phyloP scores from a whole-genome alignment of 169 alveolate species.

The Prorocentrum cordatum region DNA sequence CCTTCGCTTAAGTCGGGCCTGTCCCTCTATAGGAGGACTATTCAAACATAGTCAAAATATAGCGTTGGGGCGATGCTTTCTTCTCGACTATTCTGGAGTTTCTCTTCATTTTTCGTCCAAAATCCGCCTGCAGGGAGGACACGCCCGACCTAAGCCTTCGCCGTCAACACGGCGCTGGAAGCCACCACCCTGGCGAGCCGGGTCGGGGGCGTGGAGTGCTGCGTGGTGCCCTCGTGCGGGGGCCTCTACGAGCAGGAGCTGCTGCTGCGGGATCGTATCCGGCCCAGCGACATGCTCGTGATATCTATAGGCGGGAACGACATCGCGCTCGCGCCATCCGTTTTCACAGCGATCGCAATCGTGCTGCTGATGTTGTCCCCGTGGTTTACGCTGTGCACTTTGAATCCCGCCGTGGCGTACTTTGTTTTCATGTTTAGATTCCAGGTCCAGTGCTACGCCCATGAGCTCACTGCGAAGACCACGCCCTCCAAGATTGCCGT shows the following conservation, averaged over 20 bases:
- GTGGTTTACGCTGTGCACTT: conserved; percentile 26
- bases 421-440: conserved; percentile 1
- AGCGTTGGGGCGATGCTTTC: no score
- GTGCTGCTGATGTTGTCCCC: conserved; percentile 34
- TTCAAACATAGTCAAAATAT: no score
- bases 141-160: not conserved
- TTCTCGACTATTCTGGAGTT: no score
- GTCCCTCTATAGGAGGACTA: no score
- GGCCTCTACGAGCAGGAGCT: conserved; percentile 56
- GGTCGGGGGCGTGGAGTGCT: conserved; percentile 49
- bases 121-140: no score
- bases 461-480: conserved; percentile 10
- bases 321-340: conserved; percentile 47
- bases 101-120: no score
- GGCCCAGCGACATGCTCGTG: conserved; percentile 48
- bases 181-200: conserved; percentile 58
- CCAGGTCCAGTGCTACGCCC: conserved; percentile 56
- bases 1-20: no score
- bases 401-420: conserved; percentile 50
- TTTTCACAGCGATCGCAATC: conserved; percentile 42
- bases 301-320: conserved; percentile 1
- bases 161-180: conserved; percentile 60
- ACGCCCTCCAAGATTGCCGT: conserved; percentile 18
- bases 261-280: conserved; percentile 47
- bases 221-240: conserved; percentile 22